Base-by-base conservation (phyloP, 2,329 filamentous ascomycete genomes). In the Phaeosphaeriaceae sp. region DNA sequence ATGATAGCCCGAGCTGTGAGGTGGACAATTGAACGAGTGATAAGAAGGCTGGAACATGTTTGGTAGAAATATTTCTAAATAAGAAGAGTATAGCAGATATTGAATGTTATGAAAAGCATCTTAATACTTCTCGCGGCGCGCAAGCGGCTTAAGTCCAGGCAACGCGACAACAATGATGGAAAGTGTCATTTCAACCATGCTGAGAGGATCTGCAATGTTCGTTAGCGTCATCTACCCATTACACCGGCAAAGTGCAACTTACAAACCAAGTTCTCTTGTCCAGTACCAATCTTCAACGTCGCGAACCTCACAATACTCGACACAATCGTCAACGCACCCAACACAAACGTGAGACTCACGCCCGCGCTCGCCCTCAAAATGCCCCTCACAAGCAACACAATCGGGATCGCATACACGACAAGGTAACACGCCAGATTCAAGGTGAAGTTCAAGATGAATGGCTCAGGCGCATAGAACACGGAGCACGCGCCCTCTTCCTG, bases 401-500 rank as follows among this genome's bases (percentile, higher is more conserved):
- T 35, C 0, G 66, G 66, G 8, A 69, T 58, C 0, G 66, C 56
- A 23, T 69, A 69, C 3, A 66, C 63, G 0, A 64, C 61, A 1
- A 69, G 54, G 49, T 69, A 69, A 22, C 66, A 69, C 1, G 66
- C 65, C 21, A 69, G 24, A 5, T 69, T 69, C 23, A 69, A 61
- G 0, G 66, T 67, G n/a, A 69, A 69, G 58, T 69, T 67, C n/a
- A 69, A 46, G 23, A 69, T 69, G n/a, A 69, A 69, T 0, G 65
- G 66, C 46, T 69, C 66, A 0, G 66, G 66, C 1, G 66, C 66
- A 23, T 67, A 69, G 51, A 69, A 69, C 0, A 69, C 66, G 1
- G 66, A 69, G 44, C 66, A 69, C 1, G 66, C 66, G 17, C 62
- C 65, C 7, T 69, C 66, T 42, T 66, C 66, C 30, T 69, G 66